A percentile compares a stretch with the other conserved stretches of the same genome.
Conservation (phyloP, 2,329 filamentous ascomycete genomes). For the Fusarium siculi region DNA sequence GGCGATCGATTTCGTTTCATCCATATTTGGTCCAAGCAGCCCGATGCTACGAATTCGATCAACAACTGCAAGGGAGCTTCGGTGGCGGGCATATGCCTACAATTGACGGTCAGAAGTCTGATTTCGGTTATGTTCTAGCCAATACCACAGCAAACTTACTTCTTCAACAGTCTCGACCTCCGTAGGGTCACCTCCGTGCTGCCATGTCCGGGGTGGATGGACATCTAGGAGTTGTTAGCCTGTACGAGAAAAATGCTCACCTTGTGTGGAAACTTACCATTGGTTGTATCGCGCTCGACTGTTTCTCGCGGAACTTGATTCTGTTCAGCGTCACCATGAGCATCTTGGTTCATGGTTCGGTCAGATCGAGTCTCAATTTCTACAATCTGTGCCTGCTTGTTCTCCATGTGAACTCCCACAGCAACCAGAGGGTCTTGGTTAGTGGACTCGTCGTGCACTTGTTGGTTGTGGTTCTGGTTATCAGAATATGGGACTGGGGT, state of each 20-base stretch:
- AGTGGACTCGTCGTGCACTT: neutral
- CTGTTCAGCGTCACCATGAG: neutral
- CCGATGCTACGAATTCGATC: neutral
- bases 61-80: neutral
- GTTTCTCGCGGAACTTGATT: neutral
- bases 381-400: neutral
- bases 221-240: neutral
- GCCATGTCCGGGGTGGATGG: neutral
- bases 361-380: neutral
- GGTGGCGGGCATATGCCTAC: slow-evolving; percentile 2
- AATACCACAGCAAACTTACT: neutral
- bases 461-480: neutral
- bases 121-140: neutral
- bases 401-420: neutral
- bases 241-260: neutral
- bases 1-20: neutral
- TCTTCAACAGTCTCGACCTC: neutral
- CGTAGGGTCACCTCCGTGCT: neutral
- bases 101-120: neutral
- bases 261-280: neutral
- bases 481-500: neutral
- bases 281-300: neutral
- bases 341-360: neutral
- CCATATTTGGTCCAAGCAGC: neutral
- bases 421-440: neutral